A percentile compares a stretch with the other conserved stretches of the same genome.
Conservation (phyloP, 2,329 filamentous ascomycete genomes). For the Exophiala oligosperma region DNA sequence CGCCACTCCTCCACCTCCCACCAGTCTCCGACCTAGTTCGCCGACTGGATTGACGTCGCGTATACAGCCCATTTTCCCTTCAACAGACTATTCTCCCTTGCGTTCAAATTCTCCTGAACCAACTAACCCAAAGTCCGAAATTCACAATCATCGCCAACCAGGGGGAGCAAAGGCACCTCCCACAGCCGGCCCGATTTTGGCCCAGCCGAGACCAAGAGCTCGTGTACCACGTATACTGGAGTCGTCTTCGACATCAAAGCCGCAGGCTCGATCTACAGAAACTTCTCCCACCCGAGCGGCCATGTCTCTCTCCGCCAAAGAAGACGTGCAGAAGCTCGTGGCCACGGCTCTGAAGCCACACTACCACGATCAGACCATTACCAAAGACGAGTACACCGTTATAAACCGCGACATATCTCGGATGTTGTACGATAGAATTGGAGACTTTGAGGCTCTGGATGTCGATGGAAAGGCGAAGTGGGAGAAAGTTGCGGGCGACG, state of each 20-base stretch:
- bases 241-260: conserved; percentile 40
- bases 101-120: conserved; percentile 45
- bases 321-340: conserved; percentile 85
- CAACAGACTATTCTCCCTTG: conserved; percentile 71
- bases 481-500: conserved; percentile 73
- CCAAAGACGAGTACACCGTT: conserved; percentile 84
- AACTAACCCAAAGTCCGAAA: conserved; percentile 5
- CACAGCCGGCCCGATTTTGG: conserved; percentile 14
- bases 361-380: conserved; percentile 76
- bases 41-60: conserved; percentile 69
- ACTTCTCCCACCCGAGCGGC: conserved; percentile 65
- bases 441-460: conserved; percentile 59
- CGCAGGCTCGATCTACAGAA: conserved; percentile 56
- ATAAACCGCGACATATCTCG: conserved; percentile 91
- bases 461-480: conserved; percentile 67
- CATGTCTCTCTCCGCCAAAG: conserved; percentile 80
- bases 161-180: conserved; percentile 2
- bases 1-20: conserved; percentile 42
- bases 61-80: conserved; percentile 72
- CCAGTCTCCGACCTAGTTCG: conserved; percentile 57
- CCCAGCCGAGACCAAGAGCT: conserved; percentile 26
- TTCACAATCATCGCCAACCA: conserved; percentile 1
- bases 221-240: conserved; percentile 29
- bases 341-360: conserved; percentile 77
- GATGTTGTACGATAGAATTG: conserved; percentile 73